Evolutionary conservation across 192 early-diverging fungal species (phyloP), one percentile per base, ranked within the genome.

Genomic region (Coemansia asiatica): DNA sequence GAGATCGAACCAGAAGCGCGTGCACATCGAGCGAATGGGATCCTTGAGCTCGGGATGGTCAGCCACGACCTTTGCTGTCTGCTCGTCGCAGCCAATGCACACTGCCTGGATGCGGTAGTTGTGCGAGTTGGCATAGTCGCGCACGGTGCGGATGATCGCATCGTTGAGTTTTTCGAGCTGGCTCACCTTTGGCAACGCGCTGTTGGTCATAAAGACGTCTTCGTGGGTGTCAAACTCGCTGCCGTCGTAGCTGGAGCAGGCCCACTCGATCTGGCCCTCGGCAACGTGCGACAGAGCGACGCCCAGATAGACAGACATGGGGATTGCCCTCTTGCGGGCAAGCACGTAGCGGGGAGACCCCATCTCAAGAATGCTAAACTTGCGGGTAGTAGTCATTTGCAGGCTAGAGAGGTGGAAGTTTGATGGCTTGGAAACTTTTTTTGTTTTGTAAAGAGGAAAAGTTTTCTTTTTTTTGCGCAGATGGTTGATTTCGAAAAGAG

Each of bases 231-330:
- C 79, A 51, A 82, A 84, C 66, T 87, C 90, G 63, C 66, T 81
- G 21, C 90, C 91, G 67, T 92, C 90, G 66, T 92, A 88, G 51
- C 86, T 83, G 53, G 85, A 91, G 69, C 89, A 81, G 19, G 86
- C 74, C 71, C 85, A 90, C 21, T 76, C 66, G 59, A 84, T 80
- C 33, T 61, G 61, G 36, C 80, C 72, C 5, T 68, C 36, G 35
- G 49, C 33, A 6, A 68, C 61, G 53, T 67, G 63, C 26, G 75
- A 72, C 36, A 84, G 61, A 22, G 72, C 76, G 35, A 76, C 75
- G 51, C 78, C 82, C 57, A 84, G 53, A 58, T 82, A 76, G 63
- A 82, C 67, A 22, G 79, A 70, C 74, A 74, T 73, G 48, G 64
- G 54, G 38, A 76, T 82, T 16, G 75, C 74, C 51, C 72, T 73